phyloP scores from a whole-genome alignment of 192 early-diverging fungal genomes.

The Chytriomyces hyalinus region DNA sequence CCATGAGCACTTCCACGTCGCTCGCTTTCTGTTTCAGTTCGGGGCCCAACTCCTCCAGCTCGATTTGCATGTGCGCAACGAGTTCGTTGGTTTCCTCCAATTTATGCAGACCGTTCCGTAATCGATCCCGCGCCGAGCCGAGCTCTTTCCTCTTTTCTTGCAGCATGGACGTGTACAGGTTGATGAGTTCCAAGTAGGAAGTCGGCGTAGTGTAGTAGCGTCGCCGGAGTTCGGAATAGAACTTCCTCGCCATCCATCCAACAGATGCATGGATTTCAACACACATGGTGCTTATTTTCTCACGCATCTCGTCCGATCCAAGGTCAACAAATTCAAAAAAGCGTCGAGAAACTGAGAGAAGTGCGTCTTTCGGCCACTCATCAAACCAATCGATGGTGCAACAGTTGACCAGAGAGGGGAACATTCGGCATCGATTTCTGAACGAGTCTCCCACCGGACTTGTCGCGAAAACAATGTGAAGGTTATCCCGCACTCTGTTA shows the following conservation, averaged over 20 bases:
- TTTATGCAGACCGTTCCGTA: conserved; percentile 62
- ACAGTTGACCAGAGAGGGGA: conserved; percentile 65
- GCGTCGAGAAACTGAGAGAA: conserved; percentile 59
- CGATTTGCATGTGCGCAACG: conserved; percentile 66
- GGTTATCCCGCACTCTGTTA: conserved; percentile 63
- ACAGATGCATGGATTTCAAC: conserved; percentile 66
- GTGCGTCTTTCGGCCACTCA: conserved; percentile 65
- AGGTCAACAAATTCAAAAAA: conserved; percentile 68
- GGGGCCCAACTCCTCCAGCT: conserved; percentile 60
- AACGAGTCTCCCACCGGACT: conserved; percentile 66
- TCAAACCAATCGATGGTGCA: conserved; percentile 69
- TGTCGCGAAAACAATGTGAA: conserved; percentile 66
- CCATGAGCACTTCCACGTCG: conserved; percentile 63
- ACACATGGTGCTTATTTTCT: conserved; percentile 64
- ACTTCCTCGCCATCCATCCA: conserved; percentile 54
- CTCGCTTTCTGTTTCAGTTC: conserved; percentile 58
- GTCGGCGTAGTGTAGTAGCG: conserved; percentile 67
- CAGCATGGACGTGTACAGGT: conserved; percentile 62
- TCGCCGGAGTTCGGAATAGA: conserved; percentile 56
- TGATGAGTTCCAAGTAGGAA: conserved; percentile 66
- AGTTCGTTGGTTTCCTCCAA: conserved; percentile 62
- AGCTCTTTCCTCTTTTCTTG: conserved; percentile 67
- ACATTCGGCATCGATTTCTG: conserved; percentile 64
- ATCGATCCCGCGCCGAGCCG: conserved; percentile 51
- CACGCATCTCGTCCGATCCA: conserved; percentile 60